These are phyloP conservation scores for Eugenia klotzschiana DNA, from an alignment of 441 rosid genomes.

Conservation along the genomic window DNA sequence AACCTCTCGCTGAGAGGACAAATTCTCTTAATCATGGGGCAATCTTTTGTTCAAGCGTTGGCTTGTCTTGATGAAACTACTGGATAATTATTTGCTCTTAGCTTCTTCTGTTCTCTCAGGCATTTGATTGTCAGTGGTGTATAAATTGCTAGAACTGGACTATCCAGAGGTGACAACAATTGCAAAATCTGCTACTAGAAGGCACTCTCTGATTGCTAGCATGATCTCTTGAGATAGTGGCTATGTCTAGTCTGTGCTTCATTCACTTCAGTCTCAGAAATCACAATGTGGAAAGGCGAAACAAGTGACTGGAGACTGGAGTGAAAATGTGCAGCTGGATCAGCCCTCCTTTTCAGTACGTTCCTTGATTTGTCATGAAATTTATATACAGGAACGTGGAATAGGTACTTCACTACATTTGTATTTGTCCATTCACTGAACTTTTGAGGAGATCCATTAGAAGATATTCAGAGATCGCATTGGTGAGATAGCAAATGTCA, in stretches of 20 bases:
- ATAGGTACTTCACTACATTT: background rate
- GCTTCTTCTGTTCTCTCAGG: background rate
- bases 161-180: background rate
- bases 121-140: background rate
- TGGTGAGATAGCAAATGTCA: background rate
- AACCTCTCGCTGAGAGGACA: background rate
- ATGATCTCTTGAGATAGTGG: background rate
- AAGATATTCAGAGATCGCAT: background rate
- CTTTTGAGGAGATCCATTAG: background rate
- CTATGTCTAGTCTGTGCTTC: background rate
- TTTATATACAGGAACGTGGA: background rate
- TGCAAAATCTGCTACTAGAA: background rate
- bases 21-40: background rate
- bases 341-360: background rate
- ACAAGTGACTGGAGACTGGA: background rate
- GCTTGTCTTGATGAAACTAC: no score
- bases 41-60: background rate
- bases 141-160: background rate
- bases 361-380: background rate
- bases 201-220: background rate
- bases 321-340: background rate
- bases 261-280: background rate
- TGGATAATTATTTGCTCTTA: no score
- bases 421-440: background rate
- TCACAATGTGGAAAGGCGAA: background rate